Evolutionary conservation across 2,329 filamentous ascomycete genomes (phyloP), one percentile per base, ranked within the genome.

Genomic region (Cercospora nicotianae): DNA sequence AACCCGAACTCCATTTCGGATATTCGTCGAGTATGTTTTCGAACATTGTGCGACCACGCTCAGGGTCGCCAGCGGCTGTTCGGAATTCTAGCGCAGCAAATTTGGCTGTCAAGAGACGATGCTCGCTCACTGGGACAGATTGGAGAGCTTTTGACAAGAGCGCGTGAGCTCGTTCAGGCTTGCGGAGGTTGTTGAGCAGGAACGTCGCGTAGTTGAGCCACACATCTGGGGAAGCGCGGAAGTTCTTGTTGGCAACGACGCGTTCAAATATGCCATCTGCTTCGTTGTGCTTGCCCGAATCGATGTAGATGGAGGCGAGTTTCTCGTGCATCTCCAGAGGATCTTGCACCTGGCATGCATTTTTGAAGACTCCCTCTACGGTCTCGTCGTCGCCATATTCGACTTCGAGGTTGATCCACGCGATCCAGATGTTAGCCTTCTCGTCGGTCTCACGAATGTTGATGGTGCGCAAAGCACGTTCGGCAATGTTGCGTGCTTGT

Each of bases 181-280:
- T 86, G 67, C 86, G 84, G 68, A 87, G 82, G 0, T 88, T 91
- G 67, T 90, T 89, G 81, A 97, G 91, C 65, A 99, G 85, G 86
- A 97, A 98, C 75, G 91, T 91, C 26, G 94, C 94, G 80, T 97
- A 98, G 83, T 98, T 97, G 80, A 91, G 85, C 92, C 94, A 99
- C 73, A 97, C 89, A 63, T 89, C 87, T 9, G 92, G 90, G 5
- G 90, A 88, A 72, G 90, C 89, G 70, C 91, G 90, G 76, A 95
- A 92, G 68, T 79, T 75, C 69, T 93, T 94, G 82, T 96, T 97
- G 83, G 95, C 96, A 75, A 92, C 84, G 80, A 96, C 92, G 48
- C 85, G 82, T 79, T 95, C 91, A 83, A 97, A 98, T 73, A 98
- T 86, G 23, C 87, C 87, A 77, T 97, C 93, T 65, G 94, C 94